A percentile compares a stretch with the other conserved stretches of the same genome.
Evolutionary conservation across 106 monocot genomes (phyloP).

Genomic region (Vanilla planifolia): DNA sequence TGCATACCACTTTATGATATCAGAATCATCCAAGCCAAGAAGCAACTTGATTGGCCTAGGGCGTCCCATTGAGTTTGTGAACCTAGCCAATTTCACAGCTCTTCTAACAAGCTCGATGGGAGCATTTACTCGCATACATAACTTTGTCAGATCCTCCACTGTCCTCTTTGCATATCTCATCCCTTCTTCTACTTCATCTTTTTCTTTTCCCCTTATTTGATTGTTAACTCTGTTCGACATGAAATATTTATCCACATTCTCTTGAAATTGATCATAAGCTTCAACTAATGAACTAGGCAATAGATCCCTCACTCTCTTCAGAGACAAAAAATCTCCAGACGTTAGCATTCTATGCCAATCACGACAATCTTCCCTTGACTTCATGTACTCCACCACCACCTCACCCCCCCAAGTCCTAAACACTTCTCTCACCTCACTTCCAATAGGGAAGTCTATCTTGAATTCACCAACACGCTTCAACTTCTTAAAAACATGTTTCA

Average conservation of each 20-base stretch:
- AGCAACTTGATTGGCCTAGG: conserved; percentile 89
- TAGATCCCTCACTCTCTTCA: conserved; percentile 73
- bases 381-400: conserved; percentile 52
- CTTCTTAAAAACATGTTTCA: conserved; percentile 74
- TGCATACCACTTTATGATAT: conserved; percentile 95
- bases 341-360: conserved; percentile 64
- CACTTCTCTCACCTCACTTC: conserved; percentile 50
- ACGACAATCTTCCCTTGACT: conserved; percentile 47
- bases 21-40: conserved; percentile 73
- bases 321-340: conserved; percentile 67
- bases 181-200: conserved; percentile 50
- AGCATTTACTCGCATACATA: conserved; percentile 71
- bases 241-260: conserved; percentile 60
- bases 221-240: conserved; percentile 38
- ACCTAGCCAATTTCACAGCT: conserved; percentile 69
- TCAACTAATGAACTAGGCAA: conserved; percentile 64
- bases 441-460: conserved; percentile 55
- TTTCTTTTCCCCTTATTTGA: conserved; percentile 27
- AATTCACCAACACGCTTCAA: conserved; percentile 40
- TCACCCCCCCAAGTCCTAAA: conserved; percentile 72
- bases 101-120: conserved; percentile 75
- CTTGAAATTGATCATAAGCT: conserved; percentile 71
- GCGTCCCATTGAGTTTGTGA: conserved; percentile 90
- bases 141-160: conserved; percentile 76
- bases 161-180: conserved; percentile 64